Conservation (phyloP, 108 stramenopile genomes). For the Aurantiochytrium sp. region DNA sequence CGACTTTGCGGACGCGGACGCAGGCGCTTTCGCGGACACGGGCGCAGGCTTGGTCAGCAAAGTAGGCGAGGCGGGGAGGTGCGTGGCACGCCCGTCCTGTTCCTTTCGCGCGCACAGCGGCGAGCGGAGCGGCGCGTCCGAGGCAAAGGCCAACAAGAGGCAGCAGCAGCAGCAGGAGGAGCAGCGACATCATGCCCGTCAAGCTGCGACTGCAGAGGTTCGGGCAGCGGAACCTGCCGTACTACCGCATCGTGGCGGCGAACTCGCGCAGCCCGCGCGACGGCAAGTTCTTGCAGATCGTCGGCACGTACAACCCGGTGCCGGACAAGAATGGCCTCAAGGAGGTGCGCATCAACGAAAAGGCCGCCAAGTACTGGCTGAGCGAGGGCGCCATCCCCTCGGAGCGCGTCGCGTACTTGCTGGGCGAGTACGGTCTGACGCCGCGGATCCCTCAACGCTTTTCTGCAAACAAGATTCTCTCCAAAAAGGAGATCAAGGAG, state of each 20-base stretch:
- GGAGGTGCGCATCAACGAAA: constrained; percentile 86
- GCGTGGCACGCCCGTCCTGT: too few relatives aligned
- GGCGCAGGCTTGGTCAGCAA: too few relatives aligned
- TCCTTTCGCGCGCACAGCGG: too few relatives aligned
- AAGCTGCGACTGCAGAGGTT: constrained; percentile 89
- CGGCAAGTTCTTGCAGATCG: constrained; percentile 65
- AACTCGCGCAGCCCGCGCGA: constrained; percentile 80
- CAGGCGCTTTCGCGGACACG: too few relatives aligned
- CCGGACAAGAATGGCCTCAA: constrained; percentile 79
- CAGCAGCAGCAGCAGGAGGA: background rate
- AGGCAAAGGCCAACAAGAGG: too few relatives aligned
- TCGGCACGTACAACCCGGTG: constrained; percentile 96
- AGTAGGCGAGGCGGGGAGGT: too few relatives aligned
- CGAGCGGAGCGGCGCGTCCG: too few relatives aligned
- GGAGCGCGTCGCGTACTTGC: constrained; percentile 84
- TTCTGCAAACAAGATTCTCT: background rate
- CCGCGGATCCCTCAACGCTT: background rate
- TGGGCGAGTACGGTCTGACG: constrained; percentile 61
- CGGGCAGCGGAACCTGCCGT: constrained; percentile 77
- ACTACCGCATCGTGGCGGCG: constrained; percentile 95
- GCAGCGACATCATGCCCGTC: constrained; percentile 70
- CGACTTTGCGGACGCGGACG: too few relatives aligned
- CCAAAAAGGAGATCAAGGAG: background rate
- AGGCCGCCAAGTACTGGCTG: constrained; percentile 88
- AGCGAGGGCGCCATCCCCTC: constrained; percentile 87